Conservation (phyloP, 1,284 basidiomycete genomes). For the Papiliotrema nemorosa region DNA sequence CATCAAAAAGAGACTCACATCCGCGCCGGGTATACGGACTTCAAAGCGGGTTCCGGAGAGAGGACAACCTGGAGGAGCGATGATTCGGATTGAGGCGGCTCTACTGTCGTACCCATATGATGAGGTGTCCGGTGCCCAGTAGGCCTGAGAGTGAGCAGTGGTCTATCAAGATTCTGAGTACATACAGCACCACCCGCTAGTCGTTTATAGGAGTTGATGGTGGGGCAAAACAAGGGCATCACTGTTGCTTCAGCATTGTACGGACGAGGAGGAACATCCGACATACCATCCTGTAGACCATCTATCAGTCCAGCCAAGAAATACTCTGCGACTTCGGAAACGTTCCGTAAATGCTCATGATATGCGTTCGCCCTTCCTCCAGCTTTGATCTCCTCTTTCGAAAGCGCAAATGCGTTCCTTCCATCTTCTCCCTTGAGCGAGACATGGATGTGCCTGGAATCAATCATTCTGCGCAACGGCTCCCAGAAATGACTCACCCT, state of each 20-base stretch:
- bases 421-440: constrained; percentile 70
- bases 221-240: constrained; percentile 68
- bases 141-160: constrained; percentile 56
- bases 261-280: not conserved
- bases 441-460: constrained; percentile 78
- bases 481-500: constrained; percentile 57
- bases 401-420: constrained; percentile 69
- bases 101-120: constrained; percentile 91
- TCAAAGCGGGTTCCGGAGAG: constrained; percentile 80
- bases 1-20: constrained; percentile 56
- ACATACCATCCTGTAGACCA: constrained; percentile 78
- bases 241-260: constrained; percentile 20
- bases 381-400: constrained; percentile 55
- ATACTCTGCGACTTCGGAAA: constrained; percentile 81
- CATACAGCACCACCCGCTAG: constrained; percentile 75
- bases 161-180: not conserved
- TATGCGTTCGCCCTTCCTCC: constrained; percentile 66
- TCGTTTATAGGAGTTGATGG: constrained; percentile 96
- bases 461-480: not conserved
- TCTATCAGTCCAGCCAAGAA: constrained; percentile 88
- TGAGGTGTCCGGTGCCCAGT: constrained; percentile 90
- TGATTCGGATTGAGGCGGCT: constrained; percentile 81
- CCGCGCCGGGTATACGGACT: constrained; percentile 92
- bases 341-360: constrained; percentile 73
- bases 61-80: constrained; percentile 80